These are phyloP conservation scores for Ceratonia siliqua DNA, from an alignment of 306 rosid species.

Conservation along the genomic window DNA sequence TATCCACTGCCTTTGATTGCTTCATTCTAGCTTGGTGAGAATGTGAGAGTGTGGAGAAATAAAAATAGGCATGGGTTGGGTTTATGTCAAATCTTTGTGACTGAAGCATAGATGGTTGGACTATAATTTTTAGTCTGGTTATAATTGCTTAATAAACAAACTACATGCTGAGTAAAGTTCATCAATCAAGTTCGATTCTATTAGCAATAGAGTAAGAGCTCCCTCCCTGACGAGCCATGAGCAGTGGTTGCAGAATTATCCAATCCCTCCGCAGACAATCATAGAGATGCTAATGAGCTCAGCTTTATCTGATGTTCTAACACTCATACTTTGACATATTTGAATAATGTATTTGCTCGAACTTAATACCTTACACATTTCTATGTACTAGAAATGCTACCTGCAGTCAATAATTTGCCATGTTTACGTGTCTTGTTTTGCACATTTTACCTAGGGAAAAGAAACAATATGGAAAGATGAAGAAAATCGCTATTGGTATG, in stretches of 20 bases:
- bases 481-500: constrained; percentile 30
- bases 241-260: constrained; percentile 7
- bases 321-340: neutral
- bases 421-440: constrained; percentile 8
- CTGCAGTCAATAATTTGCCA: neutral
- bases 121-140: neutral
- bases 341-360: constrained; percentile 18
- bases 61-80: neutral
- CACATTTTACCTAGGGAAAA: constrained; percentile 46
- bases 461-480: constrained; percentile 43
- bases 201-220: neutral
- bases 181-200: neutral
- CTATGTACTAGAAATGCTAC: neutral
- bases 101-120: neutral
- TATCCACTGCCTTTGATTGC: neutral
- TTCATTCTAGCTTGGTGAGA: neutral
- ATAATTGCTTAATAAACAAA: neutral
- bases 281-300: constrained; percentile 1
- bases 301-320: constrained; percentile 1
- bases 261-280: neutral
- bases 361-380: neutral
- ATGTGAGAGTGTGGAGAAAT: constrained; percentile 5
- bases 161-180: neutral
- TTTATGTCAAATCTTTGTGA: neutral
- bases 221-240: neutral